These are phyloP conservation scores for Vitis amurensis DNA, from an alignment of 164 flowering plant species.

Conservation along the genomic window DNA sequence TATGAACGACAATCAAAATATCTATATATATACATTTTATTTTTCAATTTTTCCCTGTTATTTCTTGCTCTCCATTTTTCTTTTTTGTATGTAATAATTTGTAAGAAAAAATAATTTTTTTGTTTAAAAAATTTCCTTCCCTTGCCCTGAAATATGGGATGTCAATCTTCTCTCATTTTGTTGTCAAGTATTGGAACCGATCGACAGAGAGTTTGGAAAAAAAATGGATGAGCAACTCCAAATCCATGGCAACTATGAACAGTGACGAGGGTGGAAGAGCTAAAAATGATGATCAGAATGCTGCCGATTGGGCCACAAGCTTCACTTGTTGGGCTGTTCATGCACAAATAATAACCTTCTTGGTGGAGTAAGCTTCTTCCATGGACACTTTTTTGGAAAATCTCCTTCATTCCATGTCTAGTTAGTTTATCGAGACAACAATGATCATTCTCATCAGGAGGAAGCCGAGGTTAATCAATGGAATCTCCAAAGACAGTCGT, in stretches of 20 bases:
- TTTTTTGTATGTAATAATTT: too few relatives aligned
- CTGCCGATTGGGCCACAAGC: constrained; percentile 38
- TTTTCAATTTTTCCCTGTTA: too few relatives aligned
- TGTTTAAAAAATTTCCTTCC: too few relatives aligned
- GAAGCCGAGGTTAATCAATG: background rate
- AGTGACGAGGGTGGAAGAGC: constrained; percentile 35
- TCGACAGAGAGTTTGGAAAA: background rate
- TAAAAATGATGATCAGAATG: constrained; percentile 30
- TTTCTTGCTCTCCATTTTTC: too few relatives aligned
- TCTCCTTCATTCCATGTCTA: constrained; percentile 31
- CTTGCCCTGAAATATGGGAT: too few relatives aligned
- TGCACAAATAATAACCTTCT: constrained; percentile 48
- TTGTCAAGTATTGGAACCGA: too few relatives aligned
- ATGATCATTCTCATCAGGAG: constrained; percentile 26
- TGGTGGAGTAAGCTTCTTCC: constrained; percentile 39
- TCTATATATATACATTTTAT: too few relatives aligned
- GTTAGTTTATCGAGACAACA: constrained; percentile 31
- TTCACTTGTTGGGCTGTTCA: constrained; percentile 40
- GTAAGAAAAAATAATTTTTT: too few relatives aligned
- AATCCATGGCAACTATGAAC: constrained; percentile 27
- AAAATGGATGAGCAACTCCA: background rate
- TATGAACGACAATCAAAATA: too few relatives aligned
- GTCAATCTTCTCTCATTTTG: too few relatives aligned
- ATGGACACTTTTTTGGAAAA: constrained; percentile 31
- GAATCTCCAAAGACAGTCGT: too few relatives aligned